Percentiles rank a stretch among this genome's conserved stretches.
Evolutionary conservation across 345 rosid species (phyloP).

Genomic region (Ailanthus altissimus): DNA sequence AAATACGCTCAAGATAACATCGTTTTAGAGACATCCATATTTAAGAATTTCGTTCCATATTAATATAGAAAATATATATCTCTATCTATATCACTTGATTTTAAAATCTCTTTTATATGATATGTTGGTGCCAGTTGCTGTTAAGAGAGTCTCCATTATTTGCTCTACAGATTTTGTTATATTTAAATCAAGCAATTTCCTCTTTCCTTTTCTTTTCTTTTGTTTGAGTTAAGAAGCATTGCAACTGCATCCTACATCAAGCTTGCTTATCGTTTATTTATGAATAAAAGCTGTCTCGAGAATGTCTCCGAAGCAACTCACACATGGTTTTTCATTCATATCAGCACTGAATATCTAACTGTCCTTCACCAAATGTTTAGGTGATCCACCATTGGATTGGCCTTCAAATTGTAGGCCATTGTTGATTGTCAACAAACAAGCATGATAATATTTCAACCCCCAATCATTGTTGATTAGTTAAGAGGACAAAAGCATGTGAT

Average conservation of each 20-base stretch:
- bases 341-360: not conserved
- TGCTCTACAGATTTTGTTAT: no score
- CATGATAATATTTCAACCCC: not conserved
- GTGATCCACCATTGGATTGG: not conserved
- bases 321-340: not conserved
- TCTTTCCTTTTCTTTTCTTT: no score
- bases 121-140: no score
- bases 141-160: no score
- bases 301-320: not conserved
- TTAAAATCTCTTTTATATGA: no score
- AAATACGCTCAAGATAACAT: no score
- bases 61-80: no score
- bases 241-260: not conserved
- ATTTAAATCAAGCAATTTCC: no score
- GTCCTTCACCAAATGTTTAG: not conserved
- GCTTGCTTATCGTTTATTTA: not conserved
- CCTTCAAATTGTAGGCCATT: constrained; percentile 1
- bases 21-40: no score
- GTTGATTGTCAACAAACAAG: not conserved
- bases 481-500: constrained; percentile 11
- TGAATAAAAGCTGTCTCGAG: not conserved
- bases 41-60: no score
- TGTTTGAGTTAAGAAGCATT: not conserved
- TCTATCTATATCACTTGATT: no score
- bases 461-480: constrained; percentile 6